phyloP scores from a whole-genome alignment of 129 eudicot species.

The Sambucus nigra region DNA sequence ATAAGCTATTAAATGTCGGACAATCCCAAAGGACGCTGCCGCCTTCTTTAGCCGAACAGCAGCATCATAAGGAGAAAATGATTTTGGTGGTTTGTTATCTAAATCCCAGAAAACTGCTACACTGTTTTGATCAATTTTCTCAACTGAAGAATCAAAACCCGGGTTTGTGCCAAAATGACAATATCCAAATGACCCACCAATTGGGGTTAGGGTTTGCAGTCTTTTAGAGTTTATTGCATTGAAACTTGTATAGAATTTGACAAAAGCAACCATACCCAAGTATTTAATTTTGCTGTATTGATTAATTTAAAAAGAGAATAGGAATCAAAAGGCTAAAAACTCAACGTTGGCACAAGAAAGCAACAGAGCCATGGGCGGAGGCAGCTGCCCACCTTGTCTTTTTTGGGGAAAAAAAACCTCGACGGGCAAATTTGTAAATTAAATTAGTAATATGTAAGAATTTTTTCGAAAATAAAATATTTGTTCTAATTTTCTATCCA shows the following conservation, averaged over 20 bases:
- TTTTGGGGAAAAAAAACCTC: no score
- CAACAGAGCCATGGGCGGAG: no score
- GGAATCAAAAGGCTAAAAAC: neutral
- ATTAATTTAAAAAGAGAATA: neutral
- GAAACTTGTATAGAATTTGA: slow-evolving; percentile 1
- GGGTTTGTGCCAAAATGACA: slow-evolving; percentile 18
- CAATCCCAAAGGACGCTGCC: slow-evolving; percentile 48
- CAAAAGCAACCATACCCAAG: slow-evolving; percentile 16
- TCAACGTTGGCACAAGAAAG: neutral
- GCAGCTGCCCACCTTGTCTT: no score
- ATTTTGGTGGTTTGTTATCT: slow-evolving; percentile 73
- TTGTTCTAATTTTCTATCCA: no score
- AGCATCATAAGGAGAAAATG: slow-evolving; percentile 61
- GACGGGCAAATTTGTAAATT: no score
- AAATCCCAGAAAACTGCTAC: slow-evolving; percentile 86
- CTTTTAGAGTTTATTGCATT: slow-evolving; percentile 9
- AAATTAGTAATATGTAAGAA: no score
- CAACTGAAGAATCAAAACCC: slow-evolving; percentile 13
- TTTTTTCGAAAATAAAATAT: no score
- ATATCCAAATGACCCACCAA: neutral
- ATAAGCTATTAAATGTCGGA: slow-evolving; percentile 55
- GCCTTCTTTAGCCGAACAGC: slow-evolving; percentile 56
- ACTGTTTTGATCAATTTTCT: slow-evolving; percentile 20
- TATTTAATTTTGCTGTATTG: neutral
- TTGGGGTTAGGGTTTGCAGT: slow-evolving; percentile 8